Conservation (phyloP, 169 alveolate species). For the Neospora caninum region DNA sequence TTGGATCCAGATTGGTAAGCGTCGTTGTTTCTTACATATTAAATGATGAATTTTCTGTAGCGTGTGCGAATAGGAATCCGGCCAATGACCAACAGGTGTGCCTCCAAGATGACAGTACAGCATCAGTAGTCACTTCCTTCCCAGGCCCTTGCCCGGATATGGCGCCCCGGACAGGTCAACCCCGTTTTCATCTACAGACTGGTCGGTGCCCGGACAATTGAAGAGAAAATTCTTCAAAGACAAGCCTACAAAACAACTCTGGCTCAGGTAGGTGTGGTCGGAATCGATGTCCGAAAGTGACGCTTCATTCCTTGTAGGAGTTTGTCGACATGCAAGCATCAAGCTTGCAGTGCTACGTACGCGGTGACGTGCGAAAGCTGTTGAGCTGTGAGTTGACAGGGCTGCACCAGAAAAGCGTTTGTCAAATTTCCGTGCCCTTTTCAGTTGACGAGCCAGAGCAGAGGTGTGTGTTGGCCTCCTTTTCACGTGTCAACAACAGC, state of each 20-base stretch:
- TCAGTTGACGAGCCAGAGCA: neutral
- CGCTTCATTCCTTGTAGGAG: neutral
- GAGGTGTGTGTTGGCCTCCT: neutral
- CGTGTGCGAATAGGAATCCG: slow-evolving; percentile 32
- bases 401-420: neutral
- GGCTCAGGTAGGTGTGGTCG: slow-evolving; percentile 20
- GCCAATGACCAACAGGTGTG: slow-evolving; percentile 60
- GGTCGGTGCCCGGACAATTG: slow-evolving; percentile 41
- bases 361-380: neutral
- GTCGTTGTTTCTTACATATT: neutral
- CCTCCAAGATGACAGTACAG: neutral
- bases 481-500: neutral
- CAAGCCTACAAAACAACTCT: slow-evolving; percentile 21
- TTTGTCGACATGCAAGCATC: slow-evolving; percentile 26
- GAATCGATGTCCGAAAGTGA: no score
- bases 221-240: slow-evolving; percentile 21
- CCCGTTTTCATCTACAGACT: slow-evolving; percentile 51
- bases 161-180: slow-evolving; percentile 49
- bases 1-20: slow-evolving; percentile 55
- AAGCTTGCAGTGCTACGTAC: neutral
- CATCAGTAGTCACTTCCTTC: neutral
- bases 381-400: neutral
- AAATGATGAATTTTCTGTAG: neutral
- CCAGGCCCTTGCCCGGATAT: slow-evolving; percentile 52
- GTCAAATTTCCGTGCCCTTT: neutral